Percentiles rank a stretch among this genome's conserved stretches.
These are phyloP conservation scores for Cenchrus fungigraminus DNA, from an alignment of 176 grass and related monocot genomes.

Conservation along the genomic window DNA sequence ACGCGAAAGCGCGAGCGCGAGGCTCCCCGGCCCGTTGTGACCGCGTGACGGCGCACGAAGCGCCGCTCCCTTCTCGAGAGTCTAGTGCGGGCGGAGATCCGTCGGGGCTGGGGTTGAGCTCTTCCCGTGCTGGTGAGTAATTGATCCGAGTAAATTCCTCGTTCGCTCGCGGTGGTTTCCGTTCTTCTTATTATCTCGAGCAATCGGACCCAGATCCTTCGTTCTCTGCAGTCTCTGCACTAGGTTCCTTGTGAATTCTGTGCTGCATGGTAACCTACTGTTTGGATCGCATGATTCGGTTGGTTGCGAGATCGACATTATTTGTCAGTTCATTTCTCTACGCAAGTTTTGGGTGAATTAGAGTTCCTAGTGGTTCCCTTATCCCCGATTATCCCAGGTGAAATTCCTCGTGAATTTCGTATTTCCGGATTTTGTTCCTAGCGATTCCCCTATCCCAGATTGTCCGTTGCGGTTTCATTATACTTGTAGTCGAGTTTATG, in stretches of 20 bases:
- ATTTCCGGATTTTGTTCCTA: not conserved
- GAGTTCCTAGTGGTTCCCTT: too few relatives aligned
- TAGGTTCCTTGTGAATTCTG: not conserved
- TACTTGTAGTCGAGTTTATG: not conserved
- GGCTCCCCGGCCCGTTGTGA: not conserved
- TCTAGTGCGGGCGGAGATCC: constrained; percentile 12
- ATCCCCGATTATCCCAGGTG: not conserved
- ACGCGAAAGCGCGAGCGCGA: not conserved
- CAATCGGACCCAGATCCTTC: constrained; percentile 2
- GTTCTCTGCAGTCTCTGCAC: not conserved
- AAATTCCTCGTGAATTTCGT: not conserved
- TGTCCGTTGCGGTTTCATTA: not conserved
- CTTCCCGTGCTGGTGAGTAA: constrained; percentile 1
- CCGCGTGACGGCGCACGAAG: not conserved
- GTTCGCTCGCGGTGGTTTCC: not conserved
- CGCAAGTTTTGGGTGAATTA: not conserved
- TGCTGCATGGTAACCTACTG: not conserved
- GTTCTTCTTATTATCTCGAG: not conserved
- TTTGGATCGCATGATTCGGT: not conserved
- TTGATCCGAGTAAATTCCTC: not conserved
- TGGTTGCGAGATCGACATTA: constrained; percentile 6
- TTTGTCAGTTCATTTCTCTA: not conserved
- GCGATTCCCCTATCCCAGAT: not conserved
- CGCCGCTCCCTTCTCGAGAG: not conserved
- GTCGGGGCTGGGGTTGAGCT: not conserved